Conservation (phyloP, 1,284 basidiomycete species). For the Microbotryum violaceum region DNA sequence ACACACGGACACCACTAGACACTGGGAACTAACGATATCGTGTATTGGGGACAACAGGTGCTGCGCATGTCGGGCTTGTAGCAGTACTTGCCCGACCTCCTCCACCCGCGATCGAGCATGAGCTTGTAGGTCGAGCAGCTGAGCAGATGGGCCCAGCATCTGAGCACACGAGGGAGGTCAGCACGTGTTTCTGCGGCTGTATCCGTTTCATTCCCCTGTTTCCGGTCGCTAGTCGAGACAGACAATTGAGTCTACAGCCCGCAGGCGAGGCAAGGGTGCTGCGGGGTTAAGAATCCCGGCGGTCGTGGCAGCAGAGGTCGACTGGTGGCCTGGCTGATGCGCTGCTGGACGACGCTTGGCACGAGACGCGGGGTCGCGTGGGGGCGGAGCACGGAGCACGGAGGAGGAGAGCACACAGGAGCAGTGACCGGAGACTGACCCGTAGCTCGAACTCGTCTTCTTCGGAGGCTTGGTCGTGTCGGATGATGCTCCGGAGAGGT, state of each 20-base stretch:
- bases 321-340: background rate
- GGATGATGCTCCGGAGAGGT: background rate
- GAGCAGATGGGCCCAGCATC: conserved; percentile 27
- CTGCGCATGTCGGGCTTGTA: conserved; percentile 72
- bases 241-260: background rate
- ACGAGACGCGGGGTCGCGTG: background rate
- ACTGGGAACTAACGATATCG: conserved; percentile 58
- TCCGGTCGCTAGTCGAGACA: background rate
- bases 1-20: background rate
- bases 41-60: conserved; percentile 88
- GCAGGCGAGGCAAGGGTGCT: no score
- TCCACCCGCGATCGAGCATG: conserved; percentile 80
- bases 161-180: background rate
- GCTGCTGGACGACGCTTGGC: background rate
- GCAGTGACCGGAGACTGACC: conserved; percentile 9
- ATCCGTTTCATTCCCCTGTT: no score
- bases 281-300: no score
- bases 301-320: no score
- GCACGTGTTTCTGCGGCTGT: background rate
- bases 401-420: background rate
- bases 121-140: conserved; percentile 43
- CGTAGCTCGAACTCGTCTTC: conserved; percentile 24
- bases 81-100: conserved; percentile 24
- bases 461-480: background rate
- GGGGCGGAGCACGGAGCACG: background rate